These are phyloP conservation scores for Cystobasidium onofrii DNA, from an alignment of 768 basidiomycete species.

Conservation along the genomic window DNA sequence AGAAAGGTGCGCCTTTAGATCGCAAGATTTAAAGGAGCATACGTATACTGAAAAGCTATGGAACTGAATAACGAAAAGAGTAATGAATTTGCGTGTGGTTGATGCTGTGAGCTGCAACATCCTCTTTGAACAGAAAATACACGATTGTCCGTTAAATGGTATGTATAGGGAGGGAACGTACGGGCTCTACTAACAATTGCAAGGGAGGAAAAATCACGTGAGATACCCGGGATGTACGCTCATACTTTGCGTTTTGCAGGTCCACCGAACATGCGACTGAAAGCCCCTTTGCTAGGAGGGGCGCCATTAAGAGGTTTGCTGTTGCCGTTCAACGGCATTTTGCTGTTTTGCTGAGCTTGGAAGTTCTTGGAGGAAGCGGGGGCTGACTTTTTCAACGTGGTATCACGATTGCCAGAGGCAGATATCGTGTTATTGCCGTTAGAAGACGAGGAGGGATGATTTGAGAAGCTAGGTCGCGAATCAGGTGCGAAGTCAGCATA, in stretches of 20 bases:
- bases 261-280: not conserved
- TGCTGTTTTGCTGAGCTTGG: not conserved
- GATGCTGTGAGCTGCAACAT: no score
- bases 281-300: not conserved
- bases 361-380: not conserved
- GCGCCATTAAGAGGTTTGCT: not conserved
- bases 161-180: no score
- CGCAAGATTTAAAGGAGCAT: no score
- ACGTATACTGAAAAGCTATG: not conserved
- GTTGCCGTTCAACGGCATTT: not conserved
- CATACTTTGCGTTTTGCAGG: not conserved
- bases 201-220: no score
- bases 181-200: no score
- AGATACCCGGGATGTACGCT: no score
- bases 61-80: not conserved
- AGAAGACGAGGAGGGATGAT: not conserved
- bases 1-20: not conserved
- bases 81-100: no score
- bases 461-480: slow-evolving; percentile 4
- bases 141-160: not conserved
- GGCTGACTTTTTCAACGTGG: not conserved
- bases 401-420: not conserved
- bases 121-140: not conserved
- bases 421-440: not conserved
- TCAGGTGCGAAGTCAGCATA: slow-evolving; percentile 25